A percentile compares a stretch with the other conserved stretches of the same genome.
Evolutionary conservation across 371 early-diverging fungal species (phyloP).

Genomic region (Apophysomyces trapeziformis): DNA sequence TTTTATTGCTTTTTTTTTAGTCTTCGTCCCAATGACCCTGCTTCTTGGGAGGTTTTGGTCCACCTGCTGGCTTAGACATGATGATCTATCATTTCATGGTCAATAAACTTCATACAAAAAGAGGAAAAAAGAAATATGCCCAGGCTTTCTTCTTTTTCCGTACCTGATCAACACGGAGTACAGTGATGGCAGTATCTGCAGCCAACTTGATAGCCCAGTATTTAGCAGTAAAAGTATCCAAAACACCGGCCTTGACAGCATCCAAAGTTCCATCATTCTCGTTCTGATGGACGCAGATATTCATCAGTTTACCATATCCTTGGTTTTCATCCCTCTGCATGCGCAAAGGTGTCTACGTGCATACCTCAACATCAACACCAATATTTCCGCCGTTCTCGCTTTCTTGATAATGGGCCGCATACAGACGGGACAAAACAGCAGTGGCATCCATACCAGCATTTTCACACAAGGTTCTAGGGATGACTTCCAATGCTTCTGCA

Average conservation of each 20-base stretch:
- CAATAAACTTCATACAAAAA: no score
- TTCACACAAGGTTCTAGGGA: slow-evolving; percentile 95
- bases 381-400: slow-evolving; percentile 47
- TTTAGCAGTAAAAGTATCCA: slow-evolving; percentile 85
- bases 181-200: slow-evolving; percentile 92
- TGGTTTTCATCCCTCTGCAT: slow-evolving; percentile 22
- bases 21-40: slow-evolving; percentile 93
- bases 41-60: slow-evolving; percentile 92
- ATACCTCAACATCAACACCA: slow-evolving; percentile 84
- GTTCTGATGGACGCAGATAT: slow-evolving; percentile 32
- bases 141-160: neutral
- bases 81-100: slow-evolving; percentile 68
- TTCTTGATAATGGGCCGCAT: slow-evolving; percentile 90
- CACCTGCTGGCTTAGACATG: slow-evolving; percentile 98
- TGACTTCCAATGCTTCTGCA: slow-evolving; percentile 95
- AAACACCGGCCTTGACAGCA: slow-evolving; percentile 76
- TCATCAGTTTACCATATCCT: neutral
- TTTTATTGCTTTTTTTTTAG: slow-evolving; percentile 37
- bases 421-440: slow-evolving; percentile 89
- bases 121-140: slow-evolving; percentile 9
- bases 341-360: no score
- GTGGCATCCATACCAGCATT: slow-evolving; percentile 97
- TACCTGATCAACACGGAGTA: slow-evolving; percentile 95
- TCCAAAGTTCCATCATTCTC: slow-evolving; percentile 80
- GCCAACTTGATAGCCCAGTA: slow-evolving; percentile 88